Evolutionary conservation across 169 alveolate genomes (phyloP), one percentile per base, ranked within the genome.

Genomic region (Cyclospora cayetanensis): DNA sequence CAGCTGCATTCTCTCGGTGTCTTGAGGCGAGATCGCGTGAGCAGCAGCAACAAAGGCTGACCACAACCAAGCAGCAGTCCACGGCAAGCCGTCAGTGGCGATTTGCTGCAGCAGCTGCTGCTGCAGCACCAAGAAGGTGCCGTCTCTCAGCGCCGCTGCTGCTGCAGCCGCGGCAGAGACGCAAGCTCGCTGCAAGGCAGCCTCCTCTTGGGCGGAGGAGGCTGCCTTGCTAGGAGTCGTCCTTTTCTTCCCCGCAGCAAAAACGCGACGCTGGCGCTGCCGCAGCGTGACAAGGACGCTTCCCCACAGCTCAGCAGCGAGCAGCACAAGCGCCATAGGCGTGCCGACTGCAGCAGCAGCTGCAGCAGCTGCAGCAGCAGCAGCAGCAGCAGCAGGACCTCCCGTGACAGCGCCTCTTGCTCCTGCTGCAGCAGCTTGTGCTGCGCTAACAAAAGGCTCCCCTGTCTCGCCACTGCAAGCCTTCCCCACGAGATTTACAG

Each of bases 311-410:
- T 72, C 84, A 5, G 84, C 84, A 39, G 84, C 84, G 7, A 0
- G 84, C 84, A 72, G 84, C 63, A 72, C 84, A 22, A 72, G 60
- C 25, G 84, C 84, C 25, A 50, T 60, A 9, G 84, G 39, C 11
- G 84, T 72, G 20, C 84, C 84, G 37, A 72, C 22, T 4, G 41
- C 60, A 72, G 84, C 84, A 37, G 55, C 84, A 20, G 84, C 84
- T 0, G 82, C 55, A 1, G 82, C 34, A 9, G 37, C 82, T 68
- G 84, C 63, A 35, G 41, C 7, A 1, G 74, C 74, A 27, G 74
- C 82, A 4, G 82, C 55, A 72, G 84, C 84, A 37, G 55, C 84
- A 20, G 84, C 84, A 0, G 82, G 37, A 1, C 53, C 34, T 22
- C 55, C 82, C 37, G 84, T 39, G 25, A 20, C 7, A 1, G 74